phyloP scores from a whole-genome alignment of 768 basidiomycete species.

The Pleurotus sapidus region DNA sequence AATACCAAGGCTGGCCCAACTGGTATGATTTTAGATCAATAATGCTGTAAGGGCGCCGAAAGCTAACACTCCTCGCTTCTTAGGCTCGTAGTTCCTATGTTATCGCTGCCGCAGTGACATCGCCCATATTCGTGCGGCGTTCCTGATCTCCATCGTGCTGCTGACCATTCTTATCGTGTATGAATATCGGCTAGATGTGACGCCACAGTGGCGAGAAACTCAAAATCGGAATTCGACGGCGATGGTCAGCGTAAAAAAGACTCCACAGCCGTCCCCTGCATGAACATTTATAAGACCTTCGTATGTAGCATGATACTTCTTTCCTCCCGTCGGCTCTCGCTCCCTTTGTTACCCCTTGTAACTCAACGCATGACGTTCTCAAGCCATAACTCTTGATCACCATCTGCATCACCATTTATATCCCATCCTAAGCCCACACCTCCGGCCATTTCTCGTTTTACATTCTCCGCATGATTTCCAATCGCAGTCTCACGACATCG shows the following conservation, averaged over 20 bases:
- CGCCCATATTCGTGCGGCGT: conserved; percentile 3
- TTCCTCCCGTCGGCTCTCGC: not conserved
- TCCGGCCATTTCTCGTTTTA: conserved; percentile 22
- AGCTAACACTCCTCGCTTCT: conserved; percentile 8
- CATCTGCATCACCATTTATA: not conserved
- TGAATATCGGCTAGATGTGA: conserved; percentile 1
- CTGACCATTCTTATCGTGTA: conserved; percentile 8
- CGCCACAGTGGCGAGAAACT: conserved; percentile 9
- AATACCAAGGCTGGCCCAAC: not conserved
- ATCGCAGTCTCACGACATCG: not conserved
- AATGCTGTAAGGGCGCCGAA: conserved; percentile 8
- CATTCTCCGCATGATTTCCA: conserved; percentile 8
- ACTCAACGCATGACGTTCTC: not conserved
- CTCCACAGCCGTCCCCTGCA: conserved; percentile 5
- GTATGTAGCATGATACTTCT: conserved; percentile 1
- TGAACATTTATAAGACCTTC: not conserved
- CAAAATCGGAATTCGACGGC: not conserved
- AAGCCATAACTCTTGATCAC: conserved; percentile 3
- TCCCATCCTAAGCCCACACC: conserved; percentile 10
- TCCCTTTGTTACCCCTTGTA: not conserved
- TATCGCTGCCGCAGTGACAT: conserved; percentile 4
- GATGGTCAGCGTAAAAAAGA: not conserved
- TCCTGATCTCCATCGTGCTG: conserved; percentile 9
- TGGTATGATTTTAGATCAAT: conserved; percentile 5
- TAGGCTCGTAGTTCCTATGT: conserved; percentile 8